A percentile compares a stretch with the other conserved stretches of the same genome.
Evolutionary conservation across 2,329 filamentous ascomycete genomes (phyloP).

Genomic region (Ambrosiella beaveri): DNA sequence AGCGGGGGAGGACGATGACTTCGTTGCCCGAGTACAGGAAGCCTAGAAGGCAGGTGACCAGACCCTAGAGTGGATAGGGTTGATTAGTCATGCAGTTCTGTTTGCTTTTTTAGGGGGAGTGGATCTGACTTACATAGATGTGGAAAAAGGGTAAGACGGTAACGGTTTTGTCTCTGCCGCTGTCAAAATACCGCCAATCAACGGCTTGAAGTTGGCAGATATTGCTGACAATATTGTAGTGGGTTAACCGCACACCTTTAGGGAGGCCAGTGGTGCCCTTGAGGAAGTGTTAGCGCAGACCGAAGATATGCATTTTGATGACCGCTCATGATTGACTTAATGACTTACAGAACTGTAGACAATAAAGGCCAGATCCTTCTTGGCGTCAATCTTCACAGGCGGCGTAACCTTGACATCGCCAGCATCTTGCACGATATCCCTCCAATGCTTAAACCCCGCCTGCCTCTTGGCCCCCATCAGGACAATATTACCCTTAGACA

Average conservation of each 20-base stretch:
- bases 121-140: slow-evolving; percentile 52
- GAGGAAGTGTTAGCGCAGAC: background rate
- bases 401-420: background rate
- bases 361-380: slow-evolving; percentile 62
- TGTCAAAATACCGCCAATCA: slow-evolving; percentile 38
- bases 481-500: slow-evolving; percentile 55
- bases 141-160: slow-evolving; percentile 82
- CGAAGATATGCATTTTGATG: background rate
- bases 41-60: slow-evolving; percentile 19
- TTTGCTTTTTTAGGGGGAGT: background rate
- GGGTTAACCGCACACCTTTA: slow-evolving; percentile 78
- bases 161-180: slow-evolving; percentile 53
- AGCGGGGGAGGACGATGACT: slow-evolving; percentile 54
- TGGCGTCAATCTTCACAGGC: slow-evolving; percentile 41
- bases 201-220: slow-evolving; percentile 34
- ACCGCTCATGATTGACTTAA: background rate
- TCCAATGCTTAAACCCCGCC: slow-evolving; percentile 49
- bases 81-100: background rate
- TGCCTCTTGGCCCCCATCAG: slow-evolving; percentile 56
- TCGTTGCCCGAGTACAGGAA: slow-evolving; percentile 43
- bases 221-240: slow-evolving; percentile 69
- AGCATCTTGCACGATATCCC: slow-evolving; percentile 35
- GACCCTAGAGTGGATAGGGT: slow-evolving; percentile 16
- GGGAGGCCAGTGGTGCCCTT: slow-evolving; percentile 73
- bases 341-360: slow-evolving; percentile 53